These are phyloP conservation scores for Trypanosoma avium DNA, from an alignment of 208 protist genomes.

Conservation along the genomic window DNA sequence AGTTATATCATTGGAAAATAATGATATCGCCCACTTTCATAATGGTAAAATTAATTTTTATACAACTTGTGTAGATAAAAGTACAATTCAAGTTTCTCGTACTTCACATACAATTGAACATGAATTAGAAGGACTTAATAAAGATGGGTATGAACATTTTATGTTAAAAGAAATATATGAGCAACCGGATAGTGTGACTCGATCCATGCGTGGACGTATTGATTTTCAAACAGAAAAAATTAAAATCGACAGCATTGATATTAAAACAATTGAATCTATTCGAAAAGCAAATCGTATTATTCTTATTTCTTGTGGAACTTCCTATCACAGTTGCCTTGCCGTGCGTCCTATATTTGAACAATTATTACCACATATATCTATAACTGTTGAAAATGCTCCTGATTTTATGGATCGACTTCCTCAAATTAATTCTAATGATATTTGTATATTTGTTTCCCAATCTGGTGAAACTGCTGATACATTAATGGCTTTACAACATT, in stretches of 20 bases:
- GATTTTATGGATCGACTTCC: constrained; percentile 92
- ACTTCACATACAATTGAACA: constrained; percentile 75
- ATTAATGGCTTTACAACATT: constrained; percentile 84
- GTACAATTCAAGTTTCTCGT: constrained; percentile 28
- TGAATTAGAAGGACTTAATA: constrained; percentile 83
- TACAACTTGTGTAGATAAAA: constrained; percentile 19
- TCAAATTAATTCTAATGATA: constrained; percentile 81
- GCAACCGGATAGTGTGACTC: constrained; percentile 91
- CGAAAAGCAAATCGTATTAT: constrained; percentile 74
- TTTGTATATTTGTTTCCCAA: constrained; percentile 93
- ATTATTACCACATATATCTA: constrained; percentile 79
- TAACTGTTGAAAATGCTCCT: constrained; percentile 88
- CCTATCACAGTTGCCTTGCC: constrained; percentile 90
- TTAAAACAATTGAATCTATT: constrained; percentile 41
- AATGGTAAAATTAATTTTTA: constrained; percentile 57
- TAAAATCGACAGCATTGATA: constrained; percentile 86
- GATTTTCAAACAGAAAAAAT: constrained; percentile 66
- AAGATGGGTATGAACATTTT: constrained; percentile 93
- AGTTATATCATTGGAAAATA: constrained; percentile 95
- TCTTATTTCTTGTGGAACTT: constrained; percentile 95
- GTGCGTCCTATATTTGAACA: constrained; percentile 91
- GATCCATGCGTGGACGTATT: constrained; percentile 93
- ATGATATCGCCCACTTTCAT: constrained; percentile 89
- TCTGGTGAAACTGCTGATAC: constrained; percentile 96
- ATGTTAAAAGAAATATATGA: constrained; percentile 99